phyloP scores from a whole-genome alignment of 2,329 filamentous ascomycete species.

The Neofusicoccum laricinum region DNA sequence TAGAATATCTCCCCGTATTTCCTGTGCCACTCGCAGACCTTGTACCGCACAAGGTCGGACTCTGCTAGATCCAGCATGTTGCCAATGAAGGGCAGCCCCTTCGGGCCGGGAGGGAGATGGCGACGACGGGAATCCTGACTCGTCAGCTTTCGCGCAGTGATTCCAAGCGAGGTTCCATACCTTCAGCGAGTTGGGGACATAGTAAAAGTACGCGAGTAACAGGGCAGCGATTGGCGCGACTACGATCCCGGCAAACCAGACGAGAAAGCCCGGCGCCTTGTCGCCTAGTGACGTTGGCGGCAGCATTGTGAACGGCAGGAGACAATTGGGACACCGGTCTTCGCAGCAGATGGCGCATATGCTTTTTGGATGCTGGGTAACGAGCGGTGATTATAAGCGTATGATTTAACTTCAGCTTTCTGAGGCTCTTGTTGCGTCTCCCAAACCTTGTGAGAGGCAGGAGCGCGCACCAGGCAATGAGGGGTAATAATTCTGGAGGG shows the following conservation, averaged over 20 bases:
- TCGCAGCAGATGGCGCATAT: background rate
- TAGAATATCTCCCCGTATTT: constrained; percentile 46
- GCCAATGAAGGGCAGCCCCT: constrained; percentile 39
- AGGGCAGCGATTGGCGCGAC: constrained; percentile 23
- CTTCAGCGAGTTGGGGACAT: constrained; percentile 31
- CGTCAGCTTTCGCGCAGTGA: background rate
- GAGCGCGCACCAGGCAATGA: background rate
- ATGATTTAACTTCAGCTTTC: too few relatives aligned
- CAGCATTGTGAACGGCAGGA: background rate
- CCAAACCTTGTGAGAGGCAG: too few relatives aligned
- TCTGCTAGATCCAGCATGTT: constrained; percentile 38
- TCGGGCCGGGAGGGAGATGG: constrained; percentile 38
- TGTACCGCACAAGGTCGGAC: constrained; percentile 29
- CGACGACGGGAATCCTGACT: constrained; percentile 29
- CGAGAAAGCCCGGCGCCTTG: background rate
- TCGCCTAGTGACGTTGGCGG: background rate
- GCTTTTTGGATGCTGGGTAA: too few relatives aligned
- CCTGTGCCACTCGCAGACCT: constrained; percentile 37
- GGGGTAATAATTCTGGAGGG: background rate
- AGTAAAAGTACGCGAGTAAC: constrained; percentile 26
- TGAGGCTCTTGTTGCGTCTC: too few relatives aligned
- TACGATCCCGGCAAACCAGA: constrained; percentile 10
- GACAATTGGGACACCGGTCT: too few relatives aligned
- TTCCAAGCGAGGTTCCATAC: constrained; percentile 17
- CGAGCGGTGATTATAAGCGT: too few relatives aligned